These are phyloP conservation scores for Exophiala sp. DNA, from an alignment of 2,329 filamentous ascomycete genomes.

Conservation along the genomic window DNA sequence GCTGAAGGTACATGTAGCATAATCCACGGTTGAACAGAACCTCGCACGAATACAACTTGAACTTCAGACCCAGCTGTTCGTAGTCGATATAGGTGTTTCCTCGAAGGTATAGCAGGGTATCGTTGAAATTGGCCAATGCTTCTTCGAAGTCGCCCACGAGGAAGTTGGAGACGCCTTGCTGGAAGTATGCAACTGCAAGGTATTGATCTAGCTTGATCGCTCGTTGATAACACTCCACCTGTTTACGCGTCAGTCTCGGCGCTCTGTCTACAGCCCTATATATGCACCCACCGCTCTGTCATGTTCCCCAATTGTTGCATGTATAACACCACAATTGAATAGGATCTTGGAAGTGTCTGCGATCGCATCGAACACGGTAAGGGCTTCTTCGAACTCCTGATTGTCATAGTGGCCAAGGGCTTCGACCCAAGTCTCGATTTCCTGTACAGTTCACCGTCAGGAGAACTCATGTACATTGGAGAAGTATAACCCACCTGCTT, in stretches of 20 bases:
- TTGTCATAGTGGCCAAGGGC: slow-evolving; percentile 91
- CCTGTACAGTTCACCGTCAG: slow-evolving; percentile 51
- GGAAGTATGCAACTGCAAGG: slow-evolving; percentile 95
- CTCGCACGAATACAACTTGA: slow-evolving; percentile 96
- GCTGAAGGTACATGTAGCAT: slow-evolving; percentile 95
- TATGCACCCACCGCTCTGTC: slow-evolving; percentile 70
- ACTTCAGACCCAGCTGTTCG: slow-evolving; percentile 88
- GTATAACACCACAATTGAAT: slow-evolving; percentile 97
- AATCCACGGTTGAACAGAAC: slow-evolving; percentile 95
- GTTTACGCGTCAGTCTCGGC: slow-evolving; percentile 15
- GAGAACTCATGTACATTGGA: not conserved
- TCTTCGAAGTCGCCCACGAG: slow-evolving; percentile 95
- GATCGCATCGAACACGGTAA: slow-evolving; percentile 80
- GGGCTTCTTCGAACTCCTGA: slow-evolving; percentile 90
- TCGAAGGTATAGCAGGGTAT: slow-evolving; percentile 87
- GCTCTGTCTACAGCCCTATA: not conserved
- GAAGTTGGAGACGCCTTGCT: slow-evolving; percentile 97
- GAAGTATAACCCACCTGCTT: slow-evolving; percentile 28
- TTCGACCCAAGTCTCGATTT: slow-evolving; percentile 98
- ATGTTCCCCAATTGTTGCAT: slow-evolving; percentile 93
- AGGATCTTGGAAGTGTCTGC: slow-evolving; percentile 95
- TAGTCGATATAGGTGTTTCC: slow-evolving; percentile 98
- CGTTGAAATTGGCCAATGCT: slow-evolving; percentile 96
- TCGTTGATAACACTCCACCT: slow-evolving; percentile 94
- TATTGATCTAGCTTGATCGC: slow-evolving; percentile 90